These are phyloP conservation scores for Lactifluus piperatus DNA, from an alignment of 768 basidiomycete species.

Conservation along the genomic window DNA sequence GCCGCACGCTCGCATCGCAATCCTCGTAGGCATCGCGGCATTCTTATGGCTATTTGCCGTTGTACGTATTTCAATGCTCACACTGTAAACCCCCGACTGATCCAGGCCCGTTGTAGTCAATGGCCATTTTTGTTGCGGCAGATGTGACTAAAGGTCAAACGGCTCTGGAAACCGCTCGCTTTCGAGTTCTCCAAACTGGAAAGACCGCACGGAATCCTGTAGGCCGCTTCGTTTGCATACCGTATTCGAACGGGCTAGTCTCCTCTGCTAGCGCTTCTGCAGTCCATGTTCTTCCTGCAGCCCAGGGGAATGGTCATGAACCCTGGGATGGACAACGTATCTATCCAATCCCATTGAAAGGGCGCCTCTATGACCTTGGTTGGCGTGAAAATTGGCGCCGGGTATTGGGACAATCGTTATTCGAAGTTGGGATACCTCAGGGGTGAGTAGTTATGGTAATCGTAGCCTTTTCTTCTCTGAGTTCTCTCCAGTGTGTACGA, in stretches of 20 bases:
- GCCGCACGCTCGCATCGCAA: conserved; percentile 9
- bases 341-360: conserved; percentile 8
- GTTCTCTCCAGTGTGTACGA: neutral
- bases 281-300: neutral
- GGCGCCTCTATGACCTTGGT: conserved; percentile 19
- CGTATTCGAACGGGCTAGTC: neutral
- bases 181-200: neutral
- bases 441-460: neutral
- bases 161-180: conserved; percentile 6
- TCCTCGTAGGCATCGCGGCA: conserved; percentile 2
- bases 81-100: neutral
- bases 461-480: neutral
- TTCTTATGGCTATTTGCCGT: conserved; percentile 16
- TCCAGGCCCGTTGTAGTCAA: neutral
- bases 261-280: conserved; percentile 5
- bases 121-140: conserved; percentile 4
- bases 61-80: conserved; percentile 1
- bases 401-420: conserved; percentile 7
- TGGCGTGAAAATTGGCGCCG: conserved; percentile 20
- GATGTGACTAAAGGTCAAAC: conserved; percentile 16
- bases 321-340: neutral
- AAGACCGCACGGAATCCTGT: neutral
- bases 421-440: neutral
- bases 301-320: neutral
- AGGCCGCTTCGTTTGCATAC: conserved; percentile 15